Percentiles rank a stretch among this genome's conserved stretches.
Evolutionary conservation across 768 basidiomycete species (phyloP).

Genomic region (Boletus pseudopeckii): DNA sequence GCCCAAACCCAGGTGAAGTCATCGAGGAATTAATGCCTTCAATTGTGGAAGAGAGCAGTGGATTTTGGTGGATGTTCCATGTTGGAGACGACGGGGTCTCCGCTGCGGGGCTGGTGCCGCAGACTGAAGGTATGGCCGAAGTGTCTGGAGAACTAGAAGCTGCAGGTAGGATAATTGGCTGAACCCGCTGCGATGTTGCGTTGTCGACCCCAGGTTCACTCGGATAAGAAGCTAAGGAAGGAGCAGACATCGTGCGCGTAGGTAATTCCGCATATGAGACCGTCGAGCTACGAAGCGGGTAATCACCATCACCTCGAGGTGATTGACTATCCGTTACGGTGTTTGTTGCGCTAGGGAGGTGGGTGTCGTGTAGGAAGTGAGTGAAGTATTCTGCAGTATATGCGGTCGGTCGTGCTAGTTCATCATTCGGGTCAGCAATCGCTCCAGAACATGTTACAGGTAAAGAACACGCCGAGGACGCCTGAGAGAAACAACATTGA

Average conservation of each 20-base stretch:
- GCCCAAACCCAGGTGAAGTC: not conserved
- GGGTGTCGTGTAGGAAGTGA: not conserved
- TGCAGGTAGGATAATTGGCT: not conserved
- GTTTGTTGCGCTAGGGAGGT: not conserved
- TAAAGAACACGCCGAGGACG: not conserved
- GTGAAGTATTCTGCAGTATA: slow-evolving; percentile 2
- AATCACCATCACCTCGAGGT: not conserved
- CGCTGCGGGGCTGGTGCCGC: too few relatives aligned
- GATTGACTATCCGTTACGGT: not conserved
- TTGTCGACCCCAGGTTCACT: not conserved
- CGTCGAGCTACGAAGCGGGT: not conserved
- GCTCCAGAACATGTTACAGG: not conserved
- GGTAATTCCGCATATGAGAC: not conserved
- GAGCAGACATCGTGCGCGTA: not conserved
- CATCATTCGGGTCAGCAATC: slow-evolving; percentile 2
- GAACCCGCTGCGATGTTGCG: not conserved
- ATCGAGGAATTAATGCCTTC: not conserved
- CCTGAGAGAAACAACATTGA: not conserved
- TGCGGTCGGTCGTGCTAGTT: slow-evolving; percentile 4
- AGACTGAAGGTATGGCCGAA: not conserved
- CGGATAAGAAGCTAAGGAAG: not conserved
- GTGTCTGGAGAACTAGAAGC: not conserved
- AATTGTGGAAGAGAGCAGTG: not conserved
- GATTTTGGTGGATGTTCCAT: not conserved
- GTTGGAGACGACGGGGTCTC: not conserved